Percentiles rank a stretch among this genome's conserved stretches.
These are phyloP conservation scores for Hypoxylon sp. DNA, from an alignment of 2,329 filamentous ascomycete genomes.

Conservation along the genomic window DNA sequence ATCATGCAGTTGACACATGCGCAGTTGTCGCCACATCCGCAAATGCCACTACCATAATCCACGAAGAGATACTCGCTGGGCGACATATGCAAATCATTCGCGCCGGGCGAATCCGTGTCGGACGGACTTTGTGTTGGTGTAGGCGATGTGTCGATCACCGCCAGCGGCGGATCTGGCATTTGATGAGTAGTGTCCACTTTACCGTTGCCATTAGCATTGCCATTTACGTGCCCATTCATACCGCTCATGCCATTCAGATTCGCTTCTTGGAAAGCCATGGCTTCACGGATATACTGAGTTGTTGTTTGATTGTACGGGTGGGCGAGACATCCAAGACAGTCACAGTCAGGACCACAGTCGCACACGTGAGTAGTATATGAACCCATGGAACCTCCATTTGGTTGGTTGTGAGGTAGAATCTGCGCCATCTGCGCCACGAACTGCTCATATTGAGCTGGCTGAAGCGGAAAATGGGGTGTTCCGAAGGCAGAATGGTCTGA, in stretches of 20 bases:
- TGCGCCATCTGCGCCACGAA: conserved; percentile 40
- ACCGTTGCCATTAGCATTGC: conserved; percentile 47
- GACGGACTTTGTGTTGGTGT: conserved; percentile 66
- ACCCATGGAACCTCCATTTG: conserved; percentile 14
- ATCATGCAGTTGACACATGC: conserved; percentile 70
- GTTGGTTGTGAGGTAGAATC: conserved; percentile 24
- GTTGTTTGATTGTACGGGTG: conserved; percentile 77
- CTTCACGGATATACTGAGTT: conserved; percentile 56
- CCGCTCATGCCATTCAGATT: background rate
- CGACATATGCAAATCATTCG: conserved; percentile 32
- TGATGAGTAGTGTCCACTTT: conserved; percentile 56
- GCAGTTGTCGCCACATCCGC: conserved; percentile 71
- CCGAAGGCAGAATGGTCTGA: conserved; percentile 35
- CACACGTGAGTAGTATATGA: conserved; percentile 62
- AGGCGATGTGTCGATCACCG: conserved; percentile 59
- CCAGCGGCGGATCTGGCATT: conserved; percentile 56
- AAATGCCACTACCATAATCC: conserved; percentile 64
- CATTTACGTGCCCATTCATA: conserved; percentile 20
- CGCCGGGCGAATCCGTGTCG: conserved; percentile 34
- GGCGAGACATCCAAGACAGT: conserved; percentile 76
- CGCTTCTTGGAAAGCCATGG: conserved; percentile 36
- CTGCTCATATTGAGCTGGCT: conserved; percentile 48
- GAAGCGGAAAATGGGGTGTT: conserved; percentile 43
- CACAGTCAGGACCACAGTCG: conserved; percentile 74
- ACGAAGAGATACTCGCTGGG: conserved; percentile 72